Percentiles rank a stretch among this genome's conserved stretches.
Evolutionary conservation across 1,139 yeast genomes (phyloP).

Genomic region (Taphrina flavorubra): DNA sequence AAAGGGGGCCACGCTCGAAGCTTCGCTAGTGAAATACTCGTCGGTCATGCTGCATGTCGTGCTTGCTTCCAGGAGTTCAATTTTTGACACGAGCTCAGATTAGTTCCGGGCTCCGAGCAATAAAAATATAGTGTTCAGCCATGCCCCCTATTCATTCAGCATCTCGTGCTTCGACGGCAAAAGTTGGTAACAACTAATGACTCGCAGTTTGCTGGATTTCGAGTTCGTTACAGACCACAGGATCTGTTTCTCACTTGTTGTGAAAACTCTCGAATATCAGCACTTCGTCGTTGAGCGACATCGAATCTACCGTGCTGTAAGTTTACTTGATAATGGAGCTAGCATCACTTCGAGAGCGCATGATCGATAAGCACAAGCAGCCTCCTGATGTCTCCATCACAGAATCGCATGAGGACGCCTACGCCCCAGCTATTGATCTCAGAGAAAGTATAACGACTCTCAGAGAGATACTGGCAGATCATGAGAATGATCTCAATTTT

Average conservation of each 20-base stretch:
- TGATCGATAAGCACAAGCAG: constrained; percentile 6
- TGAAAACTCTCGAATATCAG: no score
- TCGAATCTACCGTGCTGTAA: no score
- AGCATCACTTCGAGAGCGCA: constrained; percentile 5
- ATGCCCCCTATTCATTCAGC: constrained; percentile 2
- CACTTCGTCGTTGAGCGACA: no score
- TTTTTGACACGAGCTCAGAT: neutral
- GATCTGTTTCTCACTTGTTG: no score
- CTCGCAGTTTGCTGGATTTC: no score
- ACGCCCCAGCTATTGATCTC: neutral
- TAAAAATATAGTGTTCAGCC: neutral
- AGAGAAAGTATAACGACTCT: constrained; percentile 34
- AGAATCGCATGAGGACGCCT: neutral
- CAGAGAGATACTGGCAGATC: constrained; percentile 37
- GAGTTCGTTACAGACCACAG: no score
- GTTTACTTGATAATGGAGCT: neutral
- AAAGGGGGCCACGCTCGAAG: no score
- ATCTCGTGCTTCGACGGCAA: no score
- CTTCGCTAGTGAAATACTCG: no score
- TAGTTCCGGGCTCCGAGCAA: neutral
- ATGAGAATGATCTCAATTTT: constrained; percentile 43
- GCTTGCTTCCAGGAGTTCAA: no score
- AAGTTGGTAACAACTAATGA: no score
- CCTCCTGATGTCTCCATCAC: constrained; percentile 4
- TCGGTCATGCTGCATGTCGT: no score